Base-by-base conservation (phyloP, 2,329 filamentous ascomycete genomes). In the Hymenoscyphus linearis region DNA sequence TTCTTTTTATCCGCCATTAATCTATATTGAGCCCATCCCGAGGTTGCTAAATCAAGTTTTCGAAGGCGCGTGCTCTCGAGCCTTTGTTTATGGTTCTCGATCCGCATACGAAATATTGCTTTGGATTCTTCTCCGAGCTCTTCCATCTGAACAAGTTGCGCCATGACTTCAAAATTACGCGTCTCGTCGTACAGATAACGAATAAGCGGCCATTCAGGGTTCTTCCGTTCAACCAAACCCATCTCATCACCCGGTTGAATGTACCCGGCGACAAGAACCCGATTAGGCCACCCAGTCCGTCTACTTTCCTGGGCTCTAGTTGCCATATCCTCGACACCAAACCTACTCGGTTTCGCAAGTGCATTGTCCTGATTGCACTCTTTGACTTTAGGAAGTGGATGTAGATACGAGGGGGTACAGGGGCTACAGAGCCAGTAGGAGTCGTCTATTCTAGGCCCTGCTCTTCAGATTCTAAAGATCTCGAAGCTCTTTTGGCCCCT, bases 201-300 rank as follows among this genome's bases (percentile, higher is more conserved):
- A 69, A 84, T 82, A 36, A 89, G 78, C 0, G 85, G 85, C 86
- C 86, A 89, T 44, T 76, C 67, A 0, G 85, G 84, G 74, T 82
- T 76, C 22, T 71, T 76, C 13, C 85, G 76, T 70, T 83, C 79
- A 0, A 86, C 73, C 0, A 89, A 74, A 2, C 72, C 73, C 63
- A 88, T 81, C 66, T 78, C 74, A 66, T 88, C 84, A 6, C 85
- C 85, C 0, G 78, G 77, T 22, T 76, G 71, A 40, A 89, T 79
- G 0, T 68, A 74, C 0, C 86, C 86, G 34, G 82, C 78, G 2
- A 75, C 74, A 13, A 88, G 69, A 1, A 89, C 82, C 2, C 85
- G 80, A 65, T 87, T 87, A 68, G 87, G 83, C 85, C 85, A 89
- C 0, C 86, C 86, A 0, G 85, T 87, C 1, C 85, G 79, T 60